A percentile compares a stretch with the other conserved stretches of the same genome.
Evolutionary conservation across 495 filamentous ascomycete species (phyloP).

Genomic region (Annulohypoxylon stygium): DNA sequence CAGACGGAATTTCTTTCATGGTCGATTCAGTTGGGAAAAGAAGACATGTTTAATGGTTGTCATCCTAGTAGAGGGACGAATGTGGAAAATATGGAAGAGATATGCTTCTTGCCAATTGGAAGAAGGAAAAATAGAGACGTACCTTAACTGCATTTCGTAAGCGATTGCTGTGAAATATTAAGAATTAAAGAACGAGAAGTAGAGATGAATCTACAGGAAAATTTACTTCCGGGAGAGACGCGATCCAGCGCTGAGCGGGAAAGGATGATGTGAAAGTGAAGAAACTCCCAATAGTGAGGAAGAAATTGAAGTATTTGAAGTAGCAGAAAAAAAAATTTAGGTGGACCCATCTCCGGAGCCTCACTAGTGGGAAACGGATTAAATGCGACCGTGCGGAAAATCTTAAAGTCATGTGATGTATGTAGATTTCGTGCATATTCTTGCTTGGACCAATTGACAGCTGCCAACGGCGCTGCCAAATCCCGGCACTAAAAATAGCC

Average conservation of each 20-base stretch:
- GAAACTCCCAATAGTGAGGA: slow-evolving; percentile 12
- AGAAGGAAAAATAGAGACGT: slow-evolving; percentile 16
- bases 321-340: slow-evolving; percentile 52
- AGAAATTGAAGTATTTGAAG: slow-evolving; percentile 38
- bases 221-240: not conserved
- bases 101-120: slow-evolving; percentile 7
- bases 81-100: slow-evolving; percentile 7
- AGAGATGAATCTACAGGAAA: not conserved
- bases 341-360: slow-evolving; percentile 18
- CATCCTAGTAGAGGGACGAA: slow-evolving; percentile 75
- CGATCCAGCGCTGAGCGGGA: not conserved
- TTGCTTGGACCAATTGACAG: slow-evolving; percentile 13
- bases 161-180: not conserved
- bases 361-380: slow-evolving; percentile 29
- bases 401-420: slow-evolving; percentile 24
- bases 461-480: slow-evolving; percentile 23
- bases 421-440: not conserved
- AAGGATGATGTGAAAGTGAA: slow-evolving; percentile 27
- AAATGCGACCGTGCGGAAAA: slow-evolving; percentile 24
- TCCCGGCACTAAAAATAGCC: slow-evolving; percentile 35
- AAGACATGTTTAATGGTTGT: slow-evolving; percentile 82
- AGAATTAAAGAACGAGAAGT: not conserved
- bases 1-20: slow-evolving; percentile 82
- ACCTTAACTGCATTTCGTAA: slow-evolving; percentile 13
- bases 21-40: slow-evolving; percentile 95